Conservation (phyloP, 306 rosid species). For the Trifolium repens region DNA sequence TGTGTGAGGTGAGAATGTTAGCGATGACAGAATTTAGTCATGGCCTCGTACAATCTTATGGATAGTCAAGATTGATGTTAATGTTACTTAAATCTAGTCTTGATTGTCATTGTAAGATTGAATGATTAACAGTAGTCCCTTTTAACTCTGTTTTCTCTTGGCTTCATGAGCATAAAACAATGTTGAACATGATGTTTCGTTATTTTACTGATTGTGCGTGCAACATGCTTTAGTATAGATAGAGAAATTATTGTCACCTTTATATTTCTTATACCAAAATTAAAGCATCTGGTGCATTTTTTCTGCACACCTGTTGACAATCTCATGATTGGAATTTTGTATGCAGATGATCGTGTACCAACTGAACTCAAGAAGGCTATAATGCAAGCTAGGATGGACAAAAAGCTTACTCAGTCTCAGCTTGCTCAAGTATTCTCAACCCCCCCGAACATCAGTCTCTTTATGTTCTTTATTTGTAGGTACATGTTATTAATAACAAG, state of each 20-base stretch:
- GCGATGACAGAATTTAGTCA: too few relatives aligned
- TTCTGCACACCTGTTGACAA: neutral
- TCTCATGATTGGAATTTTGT: constrained; percentile 22
- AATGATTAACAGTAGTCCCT: too few relatives aligned
- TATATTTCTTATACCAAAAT: constrained; percentile 16
- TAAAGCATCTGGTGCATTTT: neutral
- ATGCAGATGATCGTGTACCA: constrained; percentile 53
- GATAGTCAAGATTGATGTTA: too few relatives aligned
- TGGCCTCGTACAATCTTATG: too few relatives aligned
- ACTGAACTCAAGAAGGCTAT: constrained; percentile 51
- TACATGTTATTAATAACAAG: neutral
- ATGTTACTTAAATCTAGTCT: too few relatives aligned
- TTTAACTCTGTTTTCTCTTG: too few relatives aligned
- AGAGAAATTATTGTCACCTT: neutral
- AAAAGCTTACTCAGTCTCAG: constrained; percentile 49
- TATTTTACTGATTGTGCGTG: too few relatives aligned
- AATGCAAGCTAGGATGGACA: constrained; percentile 51
- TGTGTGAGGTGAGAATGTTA: too few relatives aligned
- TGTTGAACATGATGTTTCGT: too few relatives aligned
- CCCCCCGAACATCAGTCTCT: neutral
- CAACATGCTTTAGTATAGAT: constrained; percentile 11
- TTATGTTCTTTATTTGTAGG: neutral
- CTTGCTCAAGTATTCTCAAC: constrained; percentile 46
- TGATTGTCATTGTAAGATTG: too few relatives aligned
- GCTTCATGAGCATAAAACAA: too few relatives aligned